A percentile compares a stretch with the other conserved stretches of the same genome.
These are phyloP conservation scores for Trichoderma asperelloides DNA, from an alignment of 495 filamentous ascomycete species.

Conservation along the genomic window DNA sequence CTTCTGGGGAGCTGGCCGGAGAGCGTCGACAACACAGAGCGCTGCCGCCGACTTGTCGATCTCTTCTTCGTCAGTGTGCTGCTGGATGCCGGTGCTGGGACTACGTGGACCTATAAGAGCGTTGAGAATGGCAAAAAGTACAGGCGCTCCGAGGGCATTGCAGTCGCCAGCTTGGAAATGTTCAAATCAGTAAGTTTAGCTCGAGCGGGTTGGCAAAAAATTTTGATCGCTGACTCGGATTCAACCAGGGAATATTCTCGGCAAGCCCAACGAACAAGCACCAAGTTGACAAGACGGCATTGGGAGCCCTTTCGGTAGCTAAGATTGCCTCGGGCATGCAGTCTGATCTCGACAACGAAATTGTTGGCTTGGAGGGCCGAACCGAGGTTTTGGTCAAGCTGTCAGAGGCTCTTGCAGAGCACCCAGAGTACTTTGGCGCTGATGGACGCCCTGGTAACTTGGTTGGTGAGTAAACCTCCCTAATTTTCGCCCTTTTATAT, in stretches of 20 bases:
- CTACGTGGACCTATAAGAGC: constrained; percentile 79
- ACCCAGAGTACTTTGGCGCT: constrained; percentile 76
- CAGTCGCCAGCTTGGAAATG: constrained; percentile 94
- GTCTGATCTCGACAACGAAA: constrained; percentile 67
- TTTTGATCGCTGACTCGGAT: constrained; percentile 3
- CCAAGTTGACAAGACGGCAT: constrained; percentile 78
- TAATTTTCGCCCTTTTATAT: neutral
- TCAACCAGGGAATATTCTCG: constrained; percentile 68
- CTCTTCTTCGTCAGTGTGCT: constrained; percentile 86
- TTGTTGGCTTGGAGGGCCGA: constrained; percentile 82
- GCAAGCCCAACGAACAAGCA: constrained; percentile 70
- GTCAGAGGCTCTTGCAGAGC: constrained; percentile 60
- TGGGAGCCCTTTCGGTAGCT: constrained; percentile 67
- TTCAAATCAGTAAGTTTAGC: constrained; percentile 56
- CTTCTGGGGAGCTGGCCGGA: constrained; percentile 60
- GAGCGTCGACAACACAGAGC: constrained; percentile 58
- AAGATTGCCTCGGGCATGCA: constrained; percentile 74
- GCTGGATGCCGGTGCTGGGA: constrained; percentile 80
- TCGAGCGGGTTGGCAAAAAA: neutral
- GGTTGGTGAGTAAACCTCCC: constrained; percentile 58
- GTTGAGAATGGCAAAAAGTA: constrained; percentile 82
- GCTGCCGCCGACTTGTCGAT: constrained; percentile 69
- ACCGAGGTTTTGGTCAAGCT: constrained; percentile 71
- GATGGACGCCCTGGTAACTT: constrained; percentile 87
- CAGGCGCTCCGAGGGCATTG: constrained; percentile 81